Conservation (phyloP, 2,329 filamentous ascomycete species). For the Colletotrichum aenigma region DNA sequence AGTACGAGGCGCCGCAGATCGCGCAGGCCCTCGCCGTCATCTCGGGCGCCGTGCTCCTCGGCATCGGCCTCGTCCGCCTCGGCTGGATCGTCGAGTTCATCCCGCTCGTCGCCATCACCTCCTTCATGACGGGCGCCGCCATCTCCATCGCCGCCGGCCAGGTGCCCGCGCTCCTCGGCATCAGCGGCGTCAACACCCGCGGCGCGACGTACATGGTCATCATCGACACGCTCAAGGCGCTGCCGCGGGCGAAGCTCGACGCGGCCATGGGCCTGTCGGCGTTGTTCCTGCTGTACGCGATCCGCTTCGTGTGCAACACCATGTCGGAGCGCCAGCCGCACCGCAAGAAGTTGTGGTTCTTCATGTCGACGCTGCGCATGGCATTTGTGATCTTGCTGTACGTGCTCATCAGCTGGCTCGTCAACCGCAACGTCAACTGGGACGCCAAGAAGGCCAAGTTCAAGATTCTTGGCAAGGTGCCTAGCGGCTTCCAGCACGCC, state of each 20-base stretch:
- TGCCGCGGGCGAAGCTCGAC: slow-evolving; percentile 59
- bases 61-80: slow-evolving; percentile 49
- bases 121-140: slow-evolving; percentile 56
- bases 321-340: slow-evolving; percentile 71
- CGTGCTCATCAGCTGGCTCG: slow-evolving; percentile 75
- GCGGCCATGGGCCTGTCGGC: slow-evolving; percentile 75
- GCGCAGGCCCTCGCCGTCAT: slow-evolving; percentile 50
- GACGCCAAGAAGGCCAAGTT: slow-evolving; percentile 59
- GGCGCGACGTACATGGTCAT: slow-evolving; percentile 50
- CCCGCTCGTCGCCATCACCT: slow-evolving; percentile 52
- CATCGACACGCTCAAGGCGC: slow-evolving; percentile 43
- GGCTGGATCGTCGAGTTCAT: slow-evolving; percentile 59
- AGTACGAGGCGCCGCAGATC: slow-evolving; percentile 42
- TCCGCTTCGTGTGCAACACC: slow-evolving; percentile 64
- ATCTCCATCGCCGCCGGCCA: slow-evolving; percentile 56
- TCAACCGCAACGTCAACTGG: slow-evolving; percentile 62
- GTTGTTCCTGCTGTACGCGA: slow-evolving; percentile 68
- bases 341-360: slow-evolving; percentile 75
- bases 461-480: slow-evolving; percentile 69
- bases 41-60: slow-evolving; percentile 46
- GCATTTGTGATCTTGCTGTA: slow-evolving; percentile 83
- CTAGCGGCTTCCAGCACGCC: slow-evolving; percentile 75
- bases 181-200: slow-evolving; percentile 46
- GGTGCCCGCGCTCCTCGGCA: slow-evolving; percentile 47
- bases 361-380: slow-evolving; percentile 77